These are phyloP conservation scores for Halophytophthora polymorphica DNA, from an alignment of 352 stramenopile species.

Conservation along the genomic window DNA sequence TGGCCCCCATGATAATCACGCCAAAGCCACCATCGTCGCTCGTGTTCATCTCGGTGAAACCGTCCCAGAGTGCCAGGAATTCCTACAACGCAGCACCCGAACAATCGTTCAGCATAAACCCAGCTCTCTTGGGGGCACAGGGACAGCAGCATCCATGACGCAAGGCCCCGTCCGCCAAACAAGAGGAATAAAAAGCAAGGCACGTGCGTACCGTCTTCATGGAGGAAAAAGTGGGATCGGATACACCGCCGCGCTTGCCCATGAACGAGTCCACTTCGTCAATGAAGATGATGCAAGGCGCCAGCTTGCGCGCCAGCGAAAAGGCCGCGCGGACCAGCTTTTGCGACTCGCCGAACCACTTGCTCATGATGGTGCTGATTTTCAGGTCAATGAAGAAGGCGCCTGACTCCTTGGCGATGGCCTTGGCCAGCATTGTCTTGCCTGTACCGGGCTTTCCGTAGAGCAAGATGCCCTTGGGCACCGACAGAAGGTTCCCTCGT, in stretches of 20 bases:
- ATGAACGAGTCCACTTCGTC: constrained; percentile 96
- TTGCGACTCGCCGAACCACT: constrained; percentile 90
- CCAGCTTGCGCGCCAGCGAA: constrained; percentile 92
- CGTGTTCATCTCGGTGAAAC: constrained; percentile 85
- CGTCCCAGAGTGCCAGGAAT: constrained; percentile 98
- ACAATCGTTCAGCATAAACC: constrained; percentile 9
- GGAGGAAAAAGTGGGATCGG: constrained; percentile 77
- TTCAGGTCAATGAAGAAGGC: constrained; percentile 90
- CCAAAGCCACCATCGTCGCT: constrained; percentile 66
- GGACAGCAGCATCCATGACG: too few relatives aligned
- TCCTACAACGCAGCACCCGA: constrained; percentile 48
- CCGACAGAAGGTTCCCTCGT: constrained; percentile 80
- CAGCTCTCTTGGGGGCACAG: too few relatives aligned
- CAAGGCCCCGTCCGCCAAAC: too few relatives aligned
- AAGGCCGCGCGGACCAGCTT: constrained; percentile 94
- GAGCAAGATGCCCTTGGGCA: constrained; percentile 84
- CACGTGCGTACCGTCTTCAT: constrained; percentile 79
- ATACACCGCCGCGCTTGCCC: constrained; percentile 76
- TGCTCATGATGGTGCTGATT: constrained; percentile 90
- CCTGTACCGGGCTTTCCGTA: constrained; percentile 82
- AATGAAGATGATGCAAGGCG: constrained; percentile 98
- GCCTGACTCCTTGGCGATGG: constrained; percentile 93
- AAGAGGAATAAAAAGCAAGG: not conserved
- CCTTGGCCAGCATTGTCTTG: constrained; percentile 93
- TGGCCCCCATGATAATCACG: constrained; percentile 96